These are phyloP conservation scores for Balakata baccata DNA, from an alignment of 345 rosid genomes.

Conservation along the genomic window DNA sequence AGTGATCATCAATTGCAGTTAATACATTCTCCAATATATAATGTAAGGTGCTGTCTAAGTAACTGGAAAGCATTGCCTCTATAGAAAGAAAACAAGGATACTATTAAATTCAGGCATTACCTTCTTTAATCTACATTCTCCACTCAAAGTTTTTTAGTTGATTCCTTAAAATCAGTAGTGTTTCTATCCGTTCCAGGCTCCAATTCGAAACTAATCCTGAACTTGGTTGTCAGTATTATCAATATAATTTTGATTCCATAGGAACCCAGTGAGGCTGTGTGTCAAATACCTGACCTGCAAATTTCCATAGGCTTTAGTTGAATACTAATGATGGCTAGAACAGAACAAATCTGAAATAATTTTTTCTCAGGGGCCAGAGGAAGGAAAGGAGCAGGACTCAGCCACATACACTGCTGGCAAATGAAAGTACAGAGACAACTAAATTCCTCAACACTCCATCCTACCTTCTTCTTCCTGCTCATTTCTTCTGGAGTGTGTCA, in stretches of 20 bases:
- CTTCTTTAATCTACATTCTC: slow-evolving; percentile 90
- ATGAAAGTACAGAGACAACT: no score
- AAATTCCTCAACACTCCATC: not conserved
- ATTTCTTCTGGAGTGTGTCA: not conserved
- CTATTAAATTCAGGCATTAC: slow-evolving; percentile 30
- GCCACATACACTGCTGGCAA: not conserved
- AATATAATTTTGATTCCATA: not conserved
- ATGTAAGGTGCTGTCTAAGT: no score
- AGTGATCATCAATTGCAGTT: slow-evolving; percentile 2
- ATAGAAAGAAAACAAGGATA: not conserved
- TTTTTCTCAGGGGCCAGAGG: not conserved
- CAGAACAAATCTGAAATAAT: not conserved
- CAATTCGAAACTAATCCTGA: slow-evolving; percentile 80
- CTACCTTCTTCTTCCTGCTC: not conserved
- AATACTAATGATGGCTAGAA: not conserved
- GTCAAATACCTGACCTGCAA: not conserved
- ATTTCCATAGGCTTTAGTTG: not conserved
- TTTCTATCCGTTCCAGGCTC: slow-evolving; percentile 81
- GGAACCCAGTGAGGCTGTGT: no score
- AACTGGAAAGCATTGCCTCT: no score
- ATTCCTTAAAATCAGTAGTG: slow-evolving; percentile 82
- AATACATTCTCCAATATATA: not conserved
- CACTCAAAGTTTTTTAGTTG: slow-evolving; percentile 84
- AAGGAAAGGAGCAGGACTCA: not conserved
- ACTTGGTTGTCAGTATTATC: not conserved